A percentile compares a stretch with the other conserved stretches of the same genome.
Conservation (phyloP, 2,329 filamentous ascomycete genomes). For the Botryotinia narcissicola region DNA sequence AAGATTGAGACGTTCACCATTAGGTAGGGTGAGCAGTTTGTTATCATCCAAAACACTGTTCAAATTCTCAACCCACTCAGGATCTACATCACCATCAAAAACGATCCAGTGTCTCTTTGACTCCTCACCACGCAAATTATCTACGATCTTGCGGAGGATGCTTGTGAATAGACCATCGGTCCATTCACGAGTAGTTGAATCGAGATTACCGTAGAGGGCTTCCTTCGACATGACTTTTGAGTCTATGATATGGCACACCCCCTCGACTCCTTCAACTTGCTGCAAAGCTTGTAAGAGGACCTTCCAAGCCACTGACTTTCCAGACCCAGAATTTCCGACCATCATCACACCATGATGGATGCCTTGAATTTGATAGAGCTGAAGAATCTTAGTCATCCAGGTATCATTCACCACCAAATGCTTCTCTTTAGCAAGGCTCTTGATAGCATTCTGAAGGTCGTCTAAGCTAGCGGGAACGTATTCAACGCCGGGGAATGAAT, state of each 20-base stretch:
- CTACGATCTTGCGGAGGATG: slow-evolving; percentile 96
- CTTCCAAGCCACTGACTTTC: slow-evolving; percentile 95
- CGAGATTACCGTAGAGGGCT: slow-evolving; percentile 89
- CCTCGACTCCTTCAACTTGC: slow-evolving; percentile 85
- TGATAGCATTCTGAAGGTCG: slow-evolving; percentile 76
- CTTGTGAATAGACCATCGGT: slow-evolving; percentile 98
- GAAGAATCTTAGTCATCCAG: slow-evolving; percentile 97
- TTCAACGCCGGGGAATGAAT: slow-evolving; percentile 87
- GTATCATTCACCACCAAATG: slow-evolving; percentile 87
- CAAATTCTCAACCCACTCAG: slow-evolving; percentile 99
- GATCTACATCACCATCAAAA: slow-evolving; percentile 98
- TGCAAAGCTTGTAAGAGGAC: slow-evolving; percentile 88
- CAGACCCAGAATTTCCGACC: slow-evolving; percentile 96
- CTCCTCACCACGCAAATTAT: slow-evolving; percentile 96
- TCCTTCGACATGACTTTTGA: slow-evolving; percentile 99
- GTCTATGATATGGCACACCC: slow-evolving; percentile 95
- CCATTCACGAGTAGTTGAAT: slow-evolving; percentile 97
- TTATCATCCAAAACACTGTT: slow-evolving; percentile 99
- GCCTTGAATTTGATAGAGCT: slow-evolving; percentile 96
- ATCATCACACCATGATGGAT: slow-evolving; percentile 99
- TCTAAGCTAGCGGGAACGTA: slow-evolving; percentile 88
- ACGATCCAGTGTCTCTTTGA: slow-evolving; percentile 98
- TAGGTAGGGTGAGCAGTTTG: slow-evolving; percentile 93
- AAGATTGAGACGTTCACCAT: slow-evolving; percentile 94
- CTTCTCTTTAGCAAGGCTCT: slow-evolving; percentile 76